phyloP scores from a whole-genome alignment of 805 yeast genomes.

The Candida vartiovaarae region DNA sequence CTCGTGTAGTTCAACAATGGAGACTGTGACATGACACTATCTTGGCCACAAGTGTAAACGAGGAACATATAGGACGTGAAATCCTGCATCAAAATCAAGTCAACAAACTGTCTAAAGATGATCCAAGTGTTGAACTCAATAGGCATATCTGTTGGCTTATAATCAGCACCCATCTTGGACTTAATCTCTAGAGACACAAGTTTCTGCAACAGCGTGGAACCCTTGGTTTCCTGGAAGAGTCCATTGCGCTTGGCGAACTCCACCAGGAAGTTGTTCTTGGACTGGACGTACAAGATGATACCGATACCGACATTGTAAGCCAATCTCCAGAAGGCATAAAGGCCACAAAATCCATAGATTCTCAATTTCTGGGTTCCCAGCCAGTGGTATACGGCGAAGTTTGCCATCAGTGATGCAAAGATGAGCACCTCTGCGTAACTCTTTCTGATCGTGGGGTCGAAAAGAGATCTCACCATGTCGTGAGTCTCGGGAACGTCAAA shows the following conservation, averaged over 20 bases:
- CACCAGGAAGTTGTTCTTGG: constrained; percentile 48
- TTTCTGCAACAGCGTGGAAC: constrained; percentile 30
- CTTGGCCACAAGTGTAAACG: constrained; percentile 32
- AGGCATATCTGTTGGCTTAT: constrained; percentile 41
- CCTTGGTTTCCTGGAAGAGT: constrained; percentile 32
- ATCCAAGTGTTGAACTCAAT: constrained; percentile 81
- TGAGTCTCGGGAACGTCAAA: constrained; percentile 48
- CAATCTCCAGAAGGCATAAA: constrained; percentile 69
- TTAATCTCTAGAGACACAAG: constrained; percentile 39
- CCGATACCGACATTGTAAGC: constrained; percentile 82
- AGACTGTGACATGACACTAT: constrained; percentile 34
- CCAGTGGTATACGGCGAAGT: constrained; percentile 27
- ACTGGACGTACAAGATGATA: constrained; percentile 54
- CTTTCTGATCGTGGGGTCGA: constrained; percentile 69
- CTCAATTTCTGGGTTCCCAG: constrained; percentile 16
- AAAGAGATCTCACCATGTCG: constrained; percentile 76
- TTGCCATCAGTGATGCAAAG: constrained; percentile 34
- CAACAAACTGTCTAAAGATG: constrained; percentile 70
- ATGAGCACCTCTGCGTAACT: constrained; percentile 60
- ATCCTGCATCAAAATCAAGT: constrained; percentile 78
- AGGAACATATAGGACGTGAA: constrained; percentile 67
- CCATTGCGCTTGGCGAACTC: constrained; percentile 38
- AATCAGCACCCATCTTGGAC: constrained; percentile 35
- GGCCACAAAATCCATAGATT: constrained; percentile 33
- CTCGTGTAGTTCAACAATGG: constrained; percentile 40